Base-by-base conservation (phyloP, 768 basidiomycete species). In the Tulasnella sp. region DNA sequence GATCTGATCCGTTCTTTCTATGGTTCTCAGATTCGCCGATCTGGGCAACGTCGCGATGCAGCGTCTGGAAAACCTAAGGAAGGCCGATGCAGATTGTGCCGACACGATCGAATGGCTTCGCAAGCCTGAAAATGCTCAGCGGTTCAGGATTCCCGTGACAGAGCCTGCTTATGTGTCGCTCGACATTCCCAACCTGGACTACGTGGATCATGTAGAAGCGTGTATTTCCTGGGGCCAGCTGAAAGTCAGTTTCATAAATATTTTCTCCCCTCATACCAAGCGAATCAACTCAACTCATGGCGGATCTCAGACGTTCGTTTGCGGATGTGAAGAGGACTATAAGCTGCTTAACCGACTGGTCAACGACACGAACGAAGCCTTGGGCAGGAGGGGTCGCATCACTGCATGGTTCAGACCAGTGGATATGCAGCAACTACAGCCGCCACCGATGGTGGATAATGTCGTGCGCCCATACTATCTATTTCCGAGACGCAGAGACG, bases 271-370 rank as follows among this genome's bases (percentile, higher is more conserved):
- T 22, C 22, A 38, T 46, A 12, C 17, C 24, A 4, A 27, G 19
- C 49, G 53, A 27, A 21, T n/a, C 21, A 58, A 45, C 38, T 57
- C 24, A 17, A 30, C 19, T 5, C 25, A 21, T 49, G 11, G 24
- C 24, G 22, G 31, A 1, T 24, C 1, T 21, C 63, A 94, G 92
- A 88, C 83, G 0, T 86, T 99, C 69, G 82, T 99, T 5, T 80
- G 83, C 17, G 88, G 92, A 68, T 83, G 81, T 63, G 77, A 83
- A 60, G 84, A 87, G 59, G 94, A 99, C 66, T 87, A 87, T 52
- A 73, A 83, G 60, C 71, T 75, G 1, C 73, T 98, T 45, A 87
- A 88, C 62, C 69, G 71, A 10, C 72, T 80, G 38, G 76, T 87
- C 65, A 85, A 85, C 64, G 88, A 91, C 69, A 73, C 73, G 1